Evolutionary conservation across 352 stramenopile species (phyloP), one percentile per base, ranked within the genome.

Genomic region (Globisporangium viniferum): DNA sequence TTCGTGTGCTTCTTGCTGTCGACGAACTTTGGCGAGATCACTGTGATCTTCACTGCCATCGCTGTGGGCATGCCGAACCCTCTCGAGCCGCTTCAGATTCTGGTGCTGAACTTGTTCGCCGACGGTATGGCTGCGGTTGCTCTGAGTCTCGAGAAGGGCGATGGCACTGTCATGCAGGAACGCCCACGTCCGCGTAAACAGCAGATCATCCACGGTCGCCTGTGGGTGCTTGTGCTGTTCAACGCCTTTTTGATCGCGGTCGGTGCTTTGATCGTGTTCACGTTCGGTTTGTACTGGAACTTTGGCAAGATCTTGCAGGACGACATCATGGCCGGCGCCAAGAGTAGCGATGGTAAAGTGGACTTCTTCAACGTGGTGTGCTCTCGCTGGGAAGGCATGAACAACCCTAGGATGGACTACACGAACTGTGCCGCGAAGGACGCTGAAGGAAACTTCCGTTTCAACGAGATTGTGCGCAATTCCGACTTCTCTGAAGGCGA

Each of bases 81-180:
- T 20, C 67, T 99, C 31, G 98, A 97, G 68, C 93, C 97, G 22
- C 80, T 99, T 6, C 97, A 98, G 81, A 98, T 99, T 82, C 70
- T 99, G 39, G 98, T 97, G 86, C 84, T 99, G 14, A 99, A 99
- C 75, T 77, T 99, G n/a, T 98, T 99, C 74, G 98, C 98, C 74
- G 96, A 99, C 44, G 84, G 84, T 53, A 90, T 90, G 80, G 79
- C 84, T 20, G 84, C 84, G 1, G 82, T 91, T 12, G 83, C 83
- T 10, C 71, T 91, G 33, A 92, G 84, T 60, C 68, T 92, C 5
- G 84, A 92, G 57, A 91, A 92, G 67, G 84, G 84, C 2, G 84
- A 92, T 59, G 76, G 75, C 12, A 87, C 76, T 3, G 78, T 91
- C n/a, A 92, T 92, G 84, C 72, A 68, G 18, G 76, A 85, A 27